Conservation (phyloP, 106 monocot genomes). For the Agapanthus africanus region DNA sequence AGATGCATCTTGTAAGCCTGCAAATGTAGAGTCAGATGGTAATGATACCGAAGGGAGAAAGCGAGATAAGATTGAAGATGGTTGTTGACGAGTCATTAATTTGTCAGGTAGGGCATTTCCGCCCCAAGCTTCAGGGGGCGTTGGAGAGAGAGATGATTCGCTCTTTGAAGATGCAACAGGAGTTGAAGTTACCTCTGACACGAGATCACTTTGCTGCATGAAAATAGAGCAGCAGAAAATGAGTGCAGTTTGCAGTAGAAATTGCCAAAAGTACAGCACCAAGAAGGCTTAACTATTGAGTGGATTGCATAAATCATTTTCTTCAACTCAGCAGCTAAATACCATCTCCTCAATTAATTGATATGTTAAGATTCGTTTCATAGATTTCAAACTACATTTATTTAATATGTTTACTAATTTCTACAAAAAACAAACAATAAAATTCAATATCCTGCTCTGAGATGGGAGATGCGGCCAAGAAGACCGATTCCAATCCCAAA, state of each 20-base stretch:
- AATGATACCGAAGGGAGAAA: constrained; percentile 31
- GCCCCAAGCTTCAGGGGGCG: constrained; percentile 48
- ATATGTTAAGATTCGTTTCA: no score
- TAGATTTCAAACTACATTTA: no score
- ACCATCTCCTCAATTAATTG: no score
- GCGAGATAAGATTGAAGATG: constrained; percentile 26
- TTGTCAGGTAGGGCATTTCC: constrained; percentile 51
- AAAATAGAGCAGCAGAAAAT: not conserved
- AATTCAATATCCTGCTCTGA: no score
- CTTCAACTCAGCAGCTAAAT: no score
- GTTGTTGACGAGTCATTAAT: constrained; percentile 27
- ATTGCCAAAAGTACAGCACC: not conserved
- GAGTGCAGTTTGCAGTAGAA: constrained; percentile 1
- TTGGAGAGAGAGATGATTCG: constrained; percentile 48
- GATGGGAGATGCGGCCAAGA: no score
- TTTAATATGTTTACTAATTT: no score
- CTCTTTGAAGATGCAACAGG: constrained; percentile 34
- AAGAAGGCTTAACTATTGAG: not conserved
- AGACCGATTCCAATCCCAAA: no score
- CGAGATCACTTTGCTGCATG: constrained; percentile 44
- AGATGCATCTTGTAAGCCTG: constrained; percentile 53
- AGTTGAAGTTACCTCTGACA: constrained; percentile 13
- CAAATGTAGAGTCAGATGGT: constrained; percentile 25
- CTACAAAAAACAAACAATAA: no score
- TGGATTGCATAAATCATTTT: no score